Base-by-base conservation (phyloP, 192 early-diverging fungal genomes). In the Phycomyces nitens region DNA sequence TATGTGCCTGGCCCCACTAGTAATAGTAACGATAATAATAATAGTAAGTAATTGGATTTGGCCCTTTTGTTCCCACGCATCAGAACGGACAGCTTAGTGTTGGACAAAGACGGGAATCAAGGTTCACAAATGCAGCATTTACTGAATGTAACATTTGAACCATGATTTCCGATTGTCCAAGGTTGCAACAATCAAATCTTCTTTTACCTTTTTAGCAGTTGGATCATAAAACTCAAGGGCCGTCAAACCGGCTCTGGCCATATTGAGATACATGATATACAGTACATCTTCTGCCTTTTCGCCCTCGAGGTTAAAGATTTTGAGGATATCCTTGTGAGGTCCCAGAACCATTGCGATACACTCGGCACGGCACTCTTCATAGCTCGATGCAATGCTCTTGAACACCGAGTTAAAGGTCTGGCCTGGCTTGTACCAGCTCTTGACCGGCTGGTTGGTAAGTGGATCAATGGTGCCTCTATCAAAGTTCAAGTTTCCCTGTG, bases 401-500 rank as follows among this genome's bases (percentile, higher is more conserved):
- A 85, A 85, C 4, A 81, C 69, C 0, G 81, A 82, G 11, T 73
- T 78, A 62, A 81, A 86, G n/a, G 83, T 85, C 55, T 86, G 76
- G 1, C 83, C 83, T 0, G 76, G 69, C 42, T 79, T 84, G 70
- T 86, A 86, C 78, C 79, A 86, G 0, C 74, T 65, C 1, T 63
- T 57, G 56, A 85, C 58, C 20, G 76, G 78, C 39, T 81, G 53
- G 6, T 66, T 66, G 41, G 78, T 81, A 14, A 86, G 29, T 0
- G 84, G 84, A 41, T 72, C 61, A 14, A 53, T 40, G 11, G 72
- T 56, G 0, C 71, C 69, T 7, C 64, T 51, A 12, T 49, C 83
- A 73, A 86, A 86, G 70, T 86, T 85, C 47, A 72, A 70, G 18
- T 72, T 69, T 47, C 84, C 83, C 23, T 75, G 44, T 3, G 68